phyloP scores from a whole-genome alignment of 305 asterid species.

The Stenogyne calaminthoides region DNA sequence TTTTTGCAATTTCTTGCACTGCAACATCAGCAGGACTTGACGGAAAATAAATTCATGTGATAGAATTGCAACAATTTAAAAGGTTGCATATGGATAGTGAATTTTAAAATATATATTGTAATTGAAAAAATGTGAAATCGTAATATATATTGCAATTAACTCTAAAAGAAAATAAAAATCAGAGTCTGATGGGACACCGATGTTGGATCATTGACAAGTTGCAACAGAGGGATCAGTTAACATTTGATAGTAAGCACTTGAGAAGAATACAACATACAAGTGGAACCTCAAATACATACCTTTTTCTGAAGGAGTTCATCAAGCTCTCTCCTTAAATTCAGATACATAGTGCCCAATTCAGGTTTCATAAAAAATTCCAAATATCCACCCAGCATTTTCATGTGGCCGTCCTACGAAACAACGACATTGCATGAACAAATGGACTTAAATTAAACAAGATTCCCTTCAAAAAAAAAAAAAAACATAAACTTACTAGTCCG shows the following conservation, averaged over 20 bases:
- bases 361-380: constrained; percentile 90
- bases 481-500: constrained; percentile 55
- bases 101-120: too few relatives aligned
- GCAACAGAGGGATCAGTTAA: constrained; percentile 13
- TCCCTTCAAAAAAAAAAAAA: too few relatives aligned
- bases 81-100: too few relatives aligned
- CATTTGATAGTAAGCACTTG: constrained; percentile 14
- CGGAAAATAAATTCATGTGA: too few relatives aligned
- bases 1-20: too few relatives aligned
- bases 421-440: constrained; percentile 17
- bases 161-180: background rate
- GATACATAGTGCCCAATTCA: constrained; percentile 64
- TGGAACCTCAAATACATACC: constrained; percentile 40
- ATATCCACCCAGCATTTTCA: constrained; percentile 94
- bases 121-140: too few relatives aligned
- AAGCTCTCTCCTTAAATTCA: constrained; percentile 71
- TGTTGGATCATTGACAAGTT: constrained; percentile 1
- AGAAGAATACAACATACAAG: too few relatives aligned
- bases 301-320: constrained; percentile 76
- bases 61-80: too few relatives aligned
- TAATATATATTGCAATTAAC: too few relatives aligned
- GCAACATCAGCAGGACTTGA: too few relatives aligned
- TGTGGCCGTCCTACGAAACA: constrained; percentile 74
- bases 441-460: constrained; percentile 29
- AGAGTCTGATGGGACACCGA: background rate